Evolutionary conservation across 768 basidiomycete genomes (phyloP).

Genomic region (Panellus pusillus): DNA sequence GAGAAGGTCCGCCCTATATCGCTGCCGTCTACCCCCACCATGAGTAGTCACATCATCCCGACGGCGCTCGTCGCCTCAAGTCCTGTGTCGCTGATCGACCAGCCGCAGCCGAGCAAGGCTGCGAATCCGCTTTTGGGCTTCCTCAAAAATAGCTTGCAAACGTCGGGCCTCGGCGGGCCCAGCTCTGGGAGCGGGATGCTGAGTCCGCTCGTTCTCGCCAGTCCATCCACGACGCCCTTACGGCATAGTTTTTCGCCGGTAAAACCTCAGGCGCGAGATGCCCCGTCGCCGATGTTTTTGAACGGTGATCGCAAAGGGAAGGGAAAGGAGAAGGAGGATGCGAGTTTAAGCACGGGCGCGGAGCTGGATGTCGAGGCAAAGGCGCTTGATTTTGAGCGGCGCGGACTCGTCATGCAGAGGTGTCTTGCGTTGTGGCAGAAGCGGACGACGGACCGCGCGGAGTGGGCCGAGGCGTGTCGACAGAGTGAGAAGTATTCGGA

Average conservation of each 20-base stretch:
- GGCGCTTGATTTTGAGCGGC: constrained; percentile 43
- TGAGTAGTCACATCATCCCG: constrained; percentile 4
- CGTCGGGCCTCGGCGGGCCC: constrained; percentile 21
- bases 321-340: constrained; percentile 32
- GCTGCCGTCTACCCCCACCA: constrained; percentile 46
- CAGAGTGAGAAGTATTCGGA: constrained; percentile 62
- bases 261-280: constrained; percentile 4
- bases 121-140: constrained; percentile 33
- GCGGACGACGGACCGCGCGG: constrained; percentile 42
- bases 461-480: constrained; percentile 62
- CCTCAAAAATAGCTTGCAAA: constrained; percentile 31
- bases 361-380: constrained; percentile 36
- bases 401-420: constrained; percentile 39
- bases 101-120: constrained; percentile 4
- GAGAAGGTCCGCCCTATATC: constrained; percentile 44
- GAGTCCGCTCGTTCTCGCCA: constrained; percentile 42
- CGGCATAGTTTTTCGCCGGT: constrained; percentile 14
- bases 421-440: constrained; percentile 49
- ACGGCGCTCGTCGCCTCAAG: not conserved
- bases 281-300: constrained; percentile 6
- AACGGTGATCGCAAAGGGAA: constrained; percentile 24
- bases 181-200: constrained; percentile 34
- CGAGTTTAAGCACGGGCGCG: constrained; percentile 24
- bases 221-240: constrained; percentile 25
- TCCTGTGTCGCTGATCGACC: constrained; percentile 22